Percentiles rank a stretch among this genome's conserved stretches.
phyloP scores from a whole-genome alignment of 306 rosid species.

The Luffa acutangula region DNA sequence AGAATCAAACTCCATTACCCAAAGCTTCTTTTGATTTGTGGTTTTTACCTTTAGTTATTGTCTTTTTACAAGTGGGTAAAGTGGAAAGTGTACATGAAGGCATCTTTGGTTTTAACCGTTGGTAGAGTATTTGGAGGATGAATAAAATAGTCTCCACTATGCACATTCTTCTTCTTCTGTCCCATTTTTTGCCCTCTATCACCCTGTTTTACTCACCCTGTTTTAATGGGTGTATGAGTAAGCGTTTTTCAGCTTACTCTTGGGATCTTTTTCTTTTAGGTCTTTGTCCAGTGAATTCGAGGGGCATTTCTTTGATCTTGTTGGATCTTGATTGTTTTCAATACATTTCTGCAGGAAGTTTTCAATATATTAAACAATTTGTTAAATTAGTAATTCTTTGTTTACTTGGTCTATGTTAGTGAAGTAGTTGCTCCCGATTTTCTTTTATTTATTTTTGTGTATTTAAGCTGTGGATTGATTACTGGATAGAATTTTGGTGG shows the following conservation, averaged over 20 bases:
- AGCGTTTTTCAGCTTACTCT: not conserved
- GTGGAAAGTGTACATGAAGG: not conserved
- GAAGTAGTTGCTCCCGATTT: not conserved
- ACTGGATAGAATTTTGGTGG: not conserved
- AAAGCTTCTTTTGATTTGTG: not conserved
- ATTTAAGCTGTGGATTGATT: conserved; percentile 6
- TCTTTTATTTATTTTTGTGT: not conserved
- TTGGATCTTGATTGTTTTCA: not conserved
- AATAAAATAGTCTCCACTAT: not conserved
- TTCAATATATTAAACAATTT: not conserved
- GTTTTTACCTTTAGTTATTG: not conserved
- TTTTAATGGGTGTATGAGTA: too few relatives aligned
- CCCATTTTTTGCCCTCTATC: too few relatives aligned
- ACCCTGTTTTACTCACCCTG: too few relatives aligned
- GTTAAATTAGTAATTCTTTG: not conserved
- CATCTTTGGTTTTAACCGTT: not conserved
- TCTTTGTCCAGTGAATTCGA: not conserved
- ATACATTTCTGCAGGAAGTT: not conserved
- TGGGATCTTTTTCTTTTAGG: not conserved
- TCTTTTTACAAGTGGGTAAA: not conserved
- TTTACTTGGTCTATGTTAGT: not conserved
- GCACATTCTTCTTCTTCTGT: not conserved
- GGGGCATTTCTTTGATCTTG: not conserved
- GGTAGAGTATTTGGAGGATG: not conserved
- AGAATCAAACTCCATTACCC: not conserved